These are phyloP conservation scores for Globisporangium emineosum DNA, from an alignment of 352 stramenopile species.

Conservation along the genomic window DNA sequence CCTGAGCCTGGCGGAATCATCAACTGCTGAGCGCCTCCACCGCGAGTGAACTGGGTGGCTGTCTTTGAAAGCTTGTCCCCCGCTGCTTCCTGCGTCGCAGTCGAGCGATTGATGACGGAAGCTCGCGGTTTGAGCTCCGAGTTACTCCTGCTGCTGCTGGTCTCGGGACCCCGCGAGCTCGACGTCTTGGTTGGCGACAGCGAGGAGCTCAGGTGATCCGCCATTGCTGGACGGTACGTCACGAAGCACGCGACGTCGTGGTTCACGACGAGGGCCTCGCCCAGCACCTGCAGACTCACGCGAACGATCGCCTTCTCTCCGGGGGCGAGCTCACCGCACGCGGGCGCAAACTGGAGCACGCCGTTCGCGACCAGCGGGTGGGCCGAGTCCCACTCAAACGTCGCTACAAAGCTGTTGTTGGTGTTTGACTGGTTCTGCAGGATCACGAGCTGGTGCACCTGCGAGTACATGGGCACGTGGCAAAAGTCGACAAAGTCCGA, in stretches of 20 bases:
- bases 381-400: slow-evolving; percentile 57
- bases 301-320: slow-evolving; percentile 54
- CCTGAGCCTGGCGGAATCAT: not conserved
- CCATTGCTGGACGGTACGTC: slow-evolving; percentile 18
- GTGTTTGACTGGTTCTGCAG: slow-evolving; percentile 38
- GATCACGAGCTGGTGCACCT: slow-evolving; percentile 43
- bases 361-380: slow-evolving; percentile 54
- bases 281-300: slow-evolving; percentile 36
- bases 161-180: not conserved
- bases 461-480: slow-evolving; percentile 54
- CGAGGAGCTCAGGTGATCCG: not conserved
- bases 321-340: slow-evolving; percentile 39
- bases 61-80: slow-evolving; percentile 22
- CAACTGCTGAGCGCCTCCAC: not conserved
- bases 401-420: not conserved
- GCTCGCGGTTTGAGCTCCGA: slow-evolving; percentile 16
- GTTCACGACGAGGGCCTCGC: slow-evolving; percentile 58
- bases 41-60: not conserved
- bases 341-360: slow-evolving; percentile 46
- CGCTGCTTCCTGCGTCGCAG: slow-evolving; percentile 53
- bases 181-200: not conserved
- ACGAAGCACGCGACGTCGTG: slow-evolving; percentile 65
- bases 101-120: slow-evolving; percentile 62
- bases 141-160: slow-evolving; percentile 10
- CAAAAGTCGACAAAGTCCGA: slow-evolving; percentile 56